Conservation (phyloP, 2,329 filamentous ascomycete species). For the Tympanopsis confertula region DNA sequence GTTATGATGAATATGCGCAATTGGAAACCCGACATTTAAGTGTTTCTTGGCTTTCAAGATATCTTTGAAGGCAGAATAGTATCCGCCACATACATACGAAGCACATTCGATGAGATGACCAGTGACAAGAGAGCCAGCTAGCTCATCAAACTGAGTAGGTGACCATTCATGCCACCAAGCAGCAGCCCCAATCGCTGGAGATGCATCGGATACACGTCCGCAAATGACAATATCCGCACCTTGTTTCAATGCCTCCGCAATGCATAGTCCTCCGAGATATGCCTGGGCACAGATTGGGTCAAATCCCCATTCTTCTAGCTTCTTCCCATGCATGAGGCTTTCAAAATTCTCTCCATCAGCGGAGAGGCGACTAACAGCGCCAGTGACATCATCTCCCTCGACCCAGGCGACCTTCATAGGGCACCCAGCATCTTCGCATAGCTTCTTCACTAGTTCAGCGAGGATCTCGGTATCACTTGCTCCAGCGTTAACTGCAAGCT, state of each 20-base stretch:
- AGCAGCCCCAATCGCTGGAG: constrained; percentile 25
- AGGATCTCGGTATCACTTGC: constrained; percentile 11
- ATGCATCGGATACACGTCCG: constrained; percentile 29
- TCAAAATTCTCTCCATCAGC: constrained; percentile 12
- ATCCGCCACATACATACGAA: constrained; percentile 16
- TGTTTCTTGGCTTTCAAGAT: constrained; percentile 10
- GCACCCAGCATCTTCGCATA: constrained; percentile 7
- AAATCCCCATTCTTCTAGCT: constrained; percentile 12
- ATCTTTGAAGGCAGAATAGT: constrained; percentile 17
- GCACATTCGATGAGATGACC: constrained; percentile 16
- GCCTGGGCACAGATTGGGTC: constrained; percentile 9
- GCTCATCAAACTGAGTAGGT: constrained; percentile 18
- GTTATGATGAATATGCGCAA: constrained; percentile 4
- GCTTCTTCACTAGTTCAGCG: constrained; percentile 2
- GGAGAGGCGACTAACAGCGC: constrained; percentile 9
- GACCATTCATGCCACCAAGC: constrained; percentile 29
- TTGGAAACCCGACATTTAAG: constrained; percentile 12
- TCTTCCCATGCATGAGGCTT: constrained; percentile 8
- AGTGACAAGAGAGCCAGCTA: constrained; percentile 22
- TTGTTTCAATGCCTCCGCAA: constrained; percentile 21
- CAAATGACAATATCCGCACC: constrained; percentile 31
- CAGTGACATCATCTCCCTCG: constrained; percentile 14
- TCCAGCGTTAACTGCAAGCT: constrained; percentile 16
- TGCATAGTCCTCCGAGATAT: constrained; percentile 23
- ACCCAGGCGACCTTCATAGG: constrained; percentile 15